Evolutionary conservation across 768 basidiomycete genomes (phyloP).

Genomic region (Xerocomellus amylosporus): DNA sequence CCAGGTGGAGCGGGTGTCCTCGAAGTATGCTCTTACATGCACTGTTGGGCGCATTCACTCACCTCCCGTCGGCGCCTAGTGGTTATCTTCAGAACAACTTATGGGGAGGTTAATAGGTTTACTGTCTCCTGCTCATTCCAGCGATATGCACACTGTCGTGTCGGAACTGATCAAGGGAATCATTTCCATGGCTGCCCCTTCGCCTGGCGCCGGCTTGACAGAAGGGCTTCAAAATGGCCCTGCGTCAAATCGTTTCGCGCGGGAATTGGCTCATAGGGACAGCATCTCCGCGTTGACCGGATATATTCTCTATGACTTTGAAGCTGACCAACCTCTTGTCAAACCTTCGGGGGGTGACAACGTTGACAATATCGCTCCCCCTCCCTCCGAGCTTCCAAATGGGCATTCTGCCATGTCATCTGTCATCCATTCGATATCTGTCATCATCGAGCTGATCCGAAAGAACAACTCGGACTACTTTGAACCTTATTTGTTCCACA

Average conservation of each 20-base stretch:
- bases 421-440: conserved; percentile 79
- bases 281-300: conserved; percentile 68
- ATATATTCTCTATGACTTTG: conserved; percentile 74
- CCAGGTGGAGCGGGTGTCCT: conserved; percentile 79
- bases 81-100: conserved; percentile 82
- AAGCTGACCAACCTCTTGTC: conserved; percentile 20
- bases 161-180: conserved; percentile 92
- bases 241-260: conserved; percentile 82
- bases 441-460: conserved; percentile 90
- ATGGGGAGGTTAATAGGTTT: conserved; percentile 79
- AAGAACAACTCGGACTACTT: conserved; percentile 99
- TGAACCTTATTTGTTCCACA: conserved; percentile 96
- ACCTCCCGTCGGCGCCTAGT: conserved; percentile 49
- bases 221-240: conserved; percentile 67
- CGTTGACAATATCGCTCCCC: conserved; percentile 10
- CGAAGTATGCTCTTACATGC: conserved; percentile 60
- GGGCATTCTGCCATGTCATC: conserved; percentile 67
- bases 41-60: conserved; percentile 30
- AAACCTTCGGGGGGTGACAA: conserved; percentile 12
- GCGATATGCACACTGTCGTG: conserved; percentile 80
- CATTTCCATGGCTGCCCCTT: conserved; percentile 89
- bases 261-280: conserved; percentile 76
- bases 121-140: conserved; percentile 72
- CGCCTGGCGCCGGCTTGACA: conserved; percentile 71
- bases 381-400: conserved; percentile 30